Evolutionary conservation across 2,329 filamentous ascomycete genomes (phyloP).

Genomic region (Pestalotiopsis sp.): DNA sequence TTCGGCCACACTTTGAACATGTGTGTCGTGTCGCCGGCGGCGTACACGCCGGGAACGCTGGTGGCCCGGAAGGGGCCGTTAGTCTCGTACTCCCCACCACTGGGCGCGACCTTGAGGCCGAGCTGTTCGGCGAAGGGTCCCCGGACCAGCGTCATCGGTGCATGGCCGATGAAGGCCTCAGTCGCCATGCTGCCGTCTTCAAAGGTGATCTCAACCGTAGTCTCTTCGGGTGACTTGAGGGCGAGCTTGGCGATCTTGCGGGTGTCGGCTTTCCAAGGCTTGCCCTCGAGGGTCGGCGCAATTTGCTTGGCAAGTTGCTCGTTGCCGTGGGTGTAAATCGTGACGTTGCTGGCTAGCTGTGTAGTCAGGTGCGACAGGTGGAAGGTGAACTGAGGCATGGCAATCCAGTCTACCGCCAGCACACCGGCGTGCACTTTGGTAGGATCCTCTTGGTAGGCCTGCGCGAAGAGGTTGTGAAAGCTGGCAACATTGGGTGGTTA

Average conservation of each 20-base stretch:
- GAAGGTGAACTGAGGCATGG: constrained; percentile 13
- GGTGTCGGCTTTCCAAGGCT: background rate
- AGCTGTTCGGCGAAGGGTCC: constrained; percentile 23
- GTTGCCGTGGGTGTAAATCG: constrained; percentile 24
- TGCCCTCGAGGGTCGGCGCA: background rate
- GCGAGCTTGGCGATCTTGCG: background rate
- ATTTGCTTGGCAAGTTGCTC: constrained; percentile 18
- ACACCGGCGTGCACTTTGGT: constrained; percentile 38
- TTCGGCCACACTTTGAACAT: constrained; percentile 10
- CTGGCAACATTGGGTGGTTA: constrained; percentile 24
- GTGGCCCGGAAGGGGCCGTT: constrained; percentile 20
- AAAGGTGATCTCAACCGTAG: constrained; percentile 19
- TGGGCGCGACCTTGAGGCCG: constrained; percentile 3
- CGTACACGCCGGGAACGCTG: constrained; percentile 24
- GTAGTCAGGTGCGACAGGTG: constrained; percentile 22
- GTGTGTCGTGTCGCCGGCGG: constrained; percentile 18
- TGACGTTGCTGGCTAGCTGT: constrained; percentile 20
- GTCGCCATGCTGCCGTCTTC: constrained; percentile 18
- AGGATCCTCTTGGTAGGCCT: constrained; percentile 58
- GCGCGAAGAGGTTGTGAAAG: constrained; percentile 63
- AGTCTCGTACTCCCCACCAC: constrained; percentile 25
- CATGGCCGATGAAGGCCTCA: constrained; percentile 25
- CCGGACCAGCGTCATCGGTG: constrained; percentile 19
- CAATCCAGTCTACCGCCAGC: constrained; percentile 8
- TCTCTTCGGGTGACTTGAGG: background rate